phyloP scores from a whole-genome alignment of 768 basidiomycete species.

The Leccinum barrowsii region DNA sequence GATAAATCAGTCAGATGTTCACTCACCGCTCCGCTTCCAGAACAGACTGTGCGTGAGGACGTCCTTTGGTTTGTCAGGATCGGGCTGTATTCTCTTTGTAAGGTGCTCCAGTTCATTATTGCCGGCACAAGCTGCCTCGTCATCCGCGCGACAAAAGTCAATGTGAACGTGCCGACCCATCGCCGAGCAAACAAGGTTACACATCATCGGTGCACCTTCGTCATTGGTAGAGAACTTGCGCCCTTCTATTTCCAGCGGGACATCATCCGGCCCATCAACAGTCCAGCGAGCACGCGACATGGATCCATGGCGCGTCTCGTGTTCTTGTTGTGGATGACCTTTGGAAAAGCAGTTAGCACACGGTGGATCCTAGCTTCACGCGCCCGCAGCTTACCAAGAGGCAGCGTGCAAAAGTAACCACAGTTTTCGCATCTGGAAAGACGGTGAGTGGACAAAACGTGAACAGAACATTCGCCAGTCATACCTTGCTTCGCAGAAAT shows the following conservation, averaged over 20 bases:
- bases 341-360: neutral
- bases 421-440: conserved; percentile 47
- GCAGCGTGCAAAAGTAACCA: conserved; percentile 56
- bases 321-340: conserved; percentile 60
- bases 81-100: conserved; percentile 38
- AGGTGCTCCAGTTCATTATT: conserved; percentile 48
- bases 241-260: conserved; percentile 50
- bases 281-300: conserved; percentile 60
- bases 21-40: conserved; percentile 56
- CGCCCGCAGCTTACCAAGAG: conserved; percentile 39
- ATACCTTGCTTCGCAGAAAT: conserved; percentile 52
- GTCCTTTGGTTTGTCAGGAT: conserved; percentile 49
- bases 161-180: conserved; percentile 58
- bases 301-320: conserved; percentile 61
- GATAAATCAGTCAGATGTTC: neutral
- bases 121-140: conserved; percentile 34
- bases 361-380: fast-evolving
- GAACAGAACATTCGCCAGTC: neutral
- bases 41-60: conserved; percentile 50
- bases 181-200: conserved; percentile 51
- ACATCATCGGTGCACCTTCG: conserved; percentile 62
- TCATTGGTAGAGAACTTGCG: conserved; percentile 51
- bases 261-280: conserved; percentile 49
- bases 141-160: conserved; percentile 48
- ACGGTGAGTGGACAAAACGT: neutral